Percentiles rank a stretch among this genome's conserved stretches.
phyloP scores from a whole-genome alignment of 1,284 basidiomycete genomes.

The Pterula multifida region DNA sequence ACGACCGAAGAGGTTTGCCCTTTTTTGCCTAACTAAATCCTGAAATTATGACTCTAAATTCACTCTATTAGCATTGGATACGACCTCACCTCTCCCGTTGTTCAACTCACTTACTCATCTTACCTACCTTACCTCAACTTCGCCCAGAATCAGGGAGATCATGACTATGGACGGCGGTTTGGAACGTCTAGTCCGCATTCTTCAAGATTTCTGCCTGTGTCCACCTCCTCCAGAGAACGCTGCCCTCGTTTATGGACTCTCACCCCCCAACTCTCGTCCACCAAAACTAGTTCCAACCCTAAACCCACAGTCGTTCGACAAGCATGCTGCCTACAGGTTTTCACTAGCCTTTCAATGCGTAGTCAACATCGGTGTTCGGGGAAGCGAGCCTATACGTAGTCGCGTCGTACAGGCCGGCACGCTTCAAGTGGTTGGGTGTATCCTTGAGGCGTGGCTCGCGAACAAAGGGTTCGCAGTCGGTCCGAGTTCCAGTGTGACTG shows the following conservation, averaged over 20 bases:
- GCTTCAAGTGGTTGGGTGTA: conserved; percentile 87
- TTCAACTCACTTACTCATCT: conserved; percentile 97
- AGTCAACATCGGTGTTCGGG: conserved; percentile 95
- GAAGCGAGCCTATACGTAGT: conserved; percentile 86
- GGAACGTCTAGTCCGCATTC: conserved; percentile 87
- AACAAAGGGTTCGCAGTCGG: conserved; percentile 73
- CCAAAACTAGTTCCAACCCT: conserved; percentile 43
- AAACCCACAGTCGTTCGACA: conserved; percentile 64
- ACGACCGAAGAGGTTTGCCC: conserved; percentile 84
- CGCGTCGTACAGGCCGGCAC: conserved; percentile 95
- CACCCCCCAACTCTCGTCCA: conserved; percentile 42
- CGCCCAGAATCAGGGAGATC: conserved; percentile 95
- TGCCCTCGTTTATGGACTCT: conserved; percentile 60
- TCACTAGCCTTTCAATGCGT: conserved; percentile 94
- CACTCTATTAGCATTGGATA: conserved; percentile 71
- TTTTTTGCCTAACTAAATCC: conserved; percentile 10
- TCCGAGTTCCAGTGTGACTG: conserved; percentile 48
- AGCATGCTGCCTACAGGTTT: conserved; percentile 78
- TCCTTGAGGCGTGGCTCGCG: conserved; percentile 87
- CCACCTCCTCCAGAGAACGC: conserved; percentile 70
- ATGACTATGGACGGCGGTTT: conserved; percentile 96
- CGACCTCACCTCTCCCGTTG: conserved; percentile 80
- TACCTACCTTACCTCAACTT: conserved; percentile 94
- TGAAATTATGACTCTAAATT: background rate
- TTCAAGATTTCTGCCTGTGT: conserved; percentile 76